These are phyloP conservation scores for Cyclocybe cylindracea DNA, from an alignment of 768 basidiomycete species.

Conservation along the genomic window DNA sequence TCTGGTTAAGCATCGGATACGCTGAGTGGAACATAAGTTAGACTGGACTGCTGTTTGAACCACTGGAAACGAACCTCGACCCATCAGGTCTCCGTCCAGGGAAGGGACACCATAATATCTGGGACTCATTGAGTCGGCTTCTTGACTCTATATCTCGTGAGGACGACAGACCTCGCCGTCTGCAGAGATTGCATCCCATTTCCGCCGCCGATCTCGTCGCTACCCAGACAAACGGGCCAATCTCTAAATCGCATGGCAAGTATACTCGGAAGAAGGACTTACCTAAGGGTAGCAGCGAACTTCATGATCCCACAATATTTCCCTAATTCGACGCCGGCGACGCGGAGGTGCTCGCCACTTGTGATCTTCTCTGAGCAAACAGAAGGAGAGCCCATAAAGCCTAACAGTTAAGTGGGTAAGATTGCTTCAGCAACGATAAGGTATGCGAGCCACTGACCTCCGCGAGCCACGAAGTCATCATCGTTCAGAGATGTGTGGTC, in stretches of 20 bases:
- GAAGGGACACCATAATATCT: constrained; percentile 41
- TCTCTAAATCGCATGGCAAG: background rate
- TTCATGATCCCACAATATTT: constrained; percentile 28
- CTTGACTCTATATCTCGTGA: background rate
- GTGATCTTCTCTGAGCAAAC: constrained; percentile 28
- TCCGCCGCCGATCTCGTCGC: constrained; percentile 43
- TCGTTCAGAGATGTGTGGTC: constrained; percentile 42
- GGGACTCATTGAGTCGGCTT: background rate
- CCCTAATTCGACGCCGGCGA: constrained; percentile 27
- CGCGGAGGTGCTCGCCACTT: constrained; percentile 21
- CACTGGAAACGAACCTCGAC: constrained; percentile 35
- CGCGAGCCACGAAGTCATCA: constrained; percentile 37
- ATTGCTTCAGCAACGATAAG: background rate
- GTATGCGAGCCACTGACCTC: constrained; percentile 13
- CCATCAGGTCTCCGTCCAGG: constrained; percentile 49
- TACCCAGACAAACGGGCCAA: constrained; percentile 4
- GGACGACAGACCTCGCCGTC: constrained; percentile 30
- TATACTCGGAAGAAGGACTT: constrained; percentile 1
- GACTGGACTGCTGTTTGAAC: constrained; percentile 11
- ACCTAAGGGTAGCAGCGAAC: constrained; percentile 32
- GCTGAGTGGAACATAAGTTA: constrained; percentile 17
- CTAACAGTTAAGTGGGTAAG: constrained; percentile 5
- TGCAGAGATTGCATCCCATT: constrained; percentile 42
- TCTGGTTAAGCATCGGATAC: constrained; percentile 33
- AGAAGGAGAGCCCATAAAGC: constrained; percentile 43